These are phyloP conservation scores for Myriosclerotinia scirpicola DNA, from an alignment of 2,329 filamentous ascomycete genomes.

Conservation along the genomic window DNA sequence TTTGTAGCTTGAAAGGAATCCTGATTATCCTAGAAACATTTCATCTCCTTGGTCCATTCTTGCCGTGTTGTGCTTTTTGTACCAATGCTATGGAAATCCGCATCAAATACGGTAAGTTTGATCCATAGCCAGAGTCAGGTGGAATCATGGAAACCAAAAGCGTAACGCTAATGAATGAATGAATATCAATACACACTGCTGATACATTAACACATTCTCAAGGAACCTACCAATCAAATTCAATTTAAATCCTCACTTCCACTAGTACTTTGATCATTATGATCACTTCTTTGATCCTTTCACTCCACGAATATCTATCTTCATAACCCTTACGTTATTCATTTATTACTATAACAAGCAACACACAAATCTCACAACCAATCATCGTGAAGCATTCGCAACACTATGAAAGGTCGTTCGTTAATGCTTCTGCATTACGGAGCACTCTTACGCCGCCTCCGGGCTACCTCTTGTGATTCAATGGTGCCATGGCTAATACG, in stretches of 20 bases:
- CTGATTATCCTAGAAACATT: conserved; percentile 7
- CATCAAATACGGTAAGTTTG: conserved; percentile 6
- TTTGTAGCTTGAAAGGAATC: neutral
- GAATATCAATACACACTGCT: conserved; percentile 13
- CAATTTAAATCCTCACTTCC: neutral
- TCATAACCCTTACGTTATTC: conserved; percentile 14
- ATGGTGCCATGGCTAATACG: conserved; percentile 11
- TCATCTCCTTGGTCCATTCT: conserved; percentile 16
- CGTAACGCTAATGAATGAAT: conserved; percentile 7
- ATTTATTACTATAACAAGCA: neutral
- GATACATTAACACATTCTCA: conserved; percentile 2
- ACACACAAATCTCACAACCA: conserved; percentile 21
- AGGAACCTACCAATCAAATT: neutral
- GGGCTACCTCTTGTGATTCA: conserved; percentile 10
- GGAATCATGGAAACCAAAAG: neutral
- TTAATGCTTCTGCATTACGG: conserved; percentile 19
- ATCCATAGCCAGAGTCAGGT: conserved; percentile 1
- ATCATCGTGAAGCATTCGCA: conserved; percentile 3
- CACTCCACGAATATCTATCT: neutral
- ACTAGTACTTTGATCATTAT: conserved; percentile 7
- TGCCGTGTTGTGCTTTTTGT: conserved; percentile 19
- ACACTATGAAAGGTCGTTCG: neutral
- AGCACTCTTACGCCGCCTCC: conserved; percentile 20
- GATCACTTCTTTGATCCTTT: conserved; percentile 3
- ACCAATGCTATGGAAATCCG: conserved; percentile 1